Evolutionary conservation across 1,139 yeast genomes (phyloP), one percentile per base, ranked within the genome.

Genomic region (Diutina neorugosa): DNA sequence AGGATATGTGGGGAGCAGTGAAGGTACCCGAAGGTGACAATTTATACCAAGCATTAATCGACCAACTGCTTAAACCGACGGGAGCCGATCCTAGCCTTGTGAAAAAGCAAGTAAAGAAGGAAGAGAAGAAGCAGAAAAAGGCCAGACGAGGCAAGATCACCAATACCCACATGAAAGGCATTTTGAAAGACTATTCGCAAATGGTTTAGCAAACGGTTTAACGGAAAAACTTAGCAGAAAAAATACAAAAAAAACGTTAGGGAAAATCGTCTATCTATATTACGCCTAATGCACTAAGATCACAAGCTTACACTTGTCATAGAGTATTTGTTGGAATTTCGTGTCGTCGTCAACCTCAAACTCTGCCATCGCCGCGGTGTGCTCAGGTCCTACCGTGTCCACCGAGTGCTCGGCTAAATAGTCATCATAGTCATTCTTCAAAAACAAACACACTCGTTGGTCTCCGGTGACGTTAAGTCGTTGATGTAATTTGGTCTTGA

Each of bases 81-180:
- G 88, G 95, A 61, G 95, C 93, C 16, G 98, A 94, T 65, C 98
- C 98, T n/a, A 88, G 88, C 48, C 80, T 88, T 41, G 70, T 87
- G 55, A 85, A 85, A 66, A 83, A 82, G 64, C 81, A 80, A 59
- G 80, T 79, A 12, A 86, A 80, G 59, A 74, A 71, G 55, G 75
- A 71, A 57, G 82, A 78, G 57, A 81, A 86, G 65, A 91, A 90
- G 68, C 94, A 89, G 68, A 89, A 90, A 77, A 89, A 89, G 68
- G 86, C 95, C 53, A 82, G 97, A 68, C 80, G 91, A 64, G 95
- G 96, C 50, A 93, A 90, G 74, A 83, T 93, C 63, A 93, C 99
- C 14, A 93, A 93, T 66, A 85, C 96, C 2, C 99, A 93, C 68
- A 86, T 93, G 95, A 84, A 88, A 66, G 98, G 97, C 56, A 85